Conservation (phyloP, 371 early-diverging fungal species). For the Apophysomyces elegans region DNA sequence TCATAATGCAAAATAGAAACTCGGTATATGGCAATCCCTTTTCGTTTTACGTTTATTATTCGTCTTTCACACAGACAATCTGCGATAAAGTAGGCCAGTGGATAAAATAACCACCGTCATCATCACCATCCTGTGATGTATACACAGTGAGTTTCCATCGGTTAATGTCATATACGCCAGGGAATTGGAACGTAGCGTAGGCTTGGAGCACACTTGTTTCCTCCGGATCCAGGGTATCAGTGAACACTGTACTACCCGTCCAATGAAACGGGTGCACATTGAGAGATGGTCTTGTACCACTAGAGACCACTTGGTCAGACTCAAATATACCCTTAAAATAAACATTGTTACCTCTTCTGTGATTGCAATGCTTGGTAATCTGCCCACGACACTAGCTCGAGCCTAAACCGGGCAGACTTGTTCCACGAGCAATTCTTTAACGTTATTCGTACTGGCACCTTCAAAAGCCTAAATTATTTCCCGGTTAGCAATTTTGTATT, state of each 20-base stretch:
- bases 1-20: too few relatives aligned
- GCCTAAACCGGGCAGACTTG: constrained; percentile 52
- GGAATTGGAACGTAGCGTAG: constrained; percentile 59
- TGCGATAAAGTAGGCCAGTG: constrained; percentile 3
- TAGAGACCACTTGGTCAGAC: constrained; percentile 1
- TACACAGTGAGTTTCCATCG: constrained; percentile 68
- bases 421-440: constrained; percentile 72
- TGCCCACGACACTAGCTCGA: constrained; percentile 59
- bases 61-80: neutral
- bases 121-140: constrained; percentile 15
- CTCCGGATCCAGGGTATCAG: constrained; percentile 60
- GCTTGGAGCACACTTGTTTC: constrained; percentile 46
- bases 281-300: constrained; percentile 32
- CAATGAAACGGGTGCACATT: constrained; percentile 60
- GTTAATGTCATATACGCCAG: constrained; percentile 77
- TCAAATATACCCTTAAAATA: neutral
- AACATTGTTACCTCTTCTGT: constrained; percentile 13
- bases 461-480: constrained; percentile 45
- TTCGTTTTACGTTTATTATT: neutral
- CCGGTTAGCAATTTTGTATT: neutral
- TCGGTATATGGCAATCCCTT: too few relatives aligned
- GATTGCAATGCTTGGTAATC: constrained; percentile 27
- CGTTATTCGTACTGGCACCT: constrained; percentile 50
- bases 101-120: neutral
- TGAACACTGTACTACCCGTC: constrained; percentile 63